These are phyloP conservation scores for Lentinula sp. DNA, from an alignment of 768 basidiomycete genomes.

Conservation along the genomic window DNA sequence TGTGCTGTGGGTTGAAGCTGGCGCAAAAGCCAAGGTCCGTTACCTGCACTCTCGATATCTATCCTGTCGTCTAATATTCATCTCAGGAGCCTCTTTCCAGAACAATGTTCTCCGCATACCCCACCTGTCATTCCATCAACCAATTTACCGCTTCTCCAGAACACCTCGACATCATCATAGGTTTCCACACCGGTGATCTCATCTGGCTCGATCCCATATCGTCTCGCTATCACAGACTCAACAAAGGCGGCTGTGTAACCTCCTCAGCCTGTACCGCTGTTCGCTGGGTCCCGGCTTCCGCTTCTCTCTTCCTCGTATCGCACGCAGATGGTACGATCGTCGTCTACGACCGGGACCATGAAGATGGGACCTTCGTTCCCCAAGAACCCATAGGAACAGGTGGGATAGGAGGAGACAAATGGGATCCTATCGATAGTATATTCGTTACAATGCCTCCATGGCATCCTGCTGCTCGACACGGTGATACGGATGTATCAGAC, in stretches of 20 bases:
- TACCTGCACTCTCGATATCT: not conserved
- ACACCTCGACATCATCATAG: slow-evolving; percentile 83
- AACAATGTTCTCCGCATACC: slow-evolving; percentile 80
- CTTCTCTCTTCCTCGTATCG: slow-evolving; percentile 78
- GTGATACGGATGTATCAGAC: slow-evolving; percentile 22
- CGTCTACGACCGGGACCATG: slow-evolving; percentile 87
- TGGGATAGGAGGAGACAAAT: slow-evolving; percentile 37
- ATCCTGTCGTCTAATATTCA: not conserved
- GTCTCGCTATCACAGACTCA: slow-evolving; percentile 78
- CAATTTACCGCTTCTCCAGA: slow-evolving; percentile 69
- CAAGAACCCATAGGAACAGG: slow-evolving; percentile 38
- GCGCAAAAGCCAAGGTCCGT: slow-evolving; percentile 76
- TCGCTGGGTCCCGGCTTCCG: slow-evolving; percentile 79
- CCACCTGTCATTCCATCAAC: slow-evolving; percentile 91
- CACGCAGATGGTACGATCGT: slow-evolving; percentile 88
- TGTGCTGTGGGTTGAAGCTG: slow-evolving; percentile 82
- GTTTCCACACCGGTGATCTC: slow-evolving; percentile 92
- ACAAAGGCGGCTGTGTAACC: slow-evolving; percentile 84
- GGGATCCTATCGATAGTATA: slow-evolving; percentile 75
- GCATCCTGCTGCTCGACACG: slow-evolving; percentile 59
- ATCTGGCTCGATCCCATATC: slow-evolving; percentile 89
- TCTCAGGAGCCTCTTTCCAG: slow-evolving; percentile 78
- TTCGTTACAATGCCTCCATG: slow-evolving; percentile 83
- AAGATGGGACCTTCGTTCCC: slow-evolving; percentile 72
- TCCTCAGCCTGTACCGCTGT: slow-evolving; percentile 84